Evolutionary conservation across 1,139 yeast species (phyloP), one percentile per base, ranked within the genome.

Genomic region (Wickerhamiella infanticola): DNA sequence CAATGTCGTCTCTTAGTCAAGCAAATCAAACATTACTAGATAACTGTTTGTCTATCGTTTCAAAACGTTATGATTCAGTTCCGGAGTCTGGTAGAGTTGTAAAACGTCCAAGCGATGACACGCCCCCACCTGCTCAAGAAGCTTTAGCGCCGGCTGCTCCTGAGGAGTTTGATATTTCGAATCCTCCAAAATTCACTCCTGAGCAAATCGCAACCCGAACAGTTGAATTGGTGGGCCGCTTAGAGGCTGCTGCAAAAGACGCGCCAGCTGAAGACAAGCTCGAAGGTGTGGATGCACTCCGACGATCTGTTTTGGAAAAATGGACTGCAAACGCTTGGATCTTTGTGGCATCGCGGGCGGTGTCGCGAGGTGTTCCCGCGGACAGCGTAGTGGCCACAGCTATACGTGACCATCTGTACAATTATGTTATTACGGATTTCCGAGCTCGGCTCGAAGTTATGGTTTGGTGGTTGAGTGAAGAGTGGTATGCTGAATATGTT

Each of bases 381-480:
- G 63, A 57, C 1, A 55, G 56, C 4, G 55, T 57, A 4, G 53
- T 79, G 56, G 69, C 84, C 47, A 74, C 77, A 48, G 60, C 76
- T 55, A 74, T 88, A 13, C 69, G 96, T 52, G 75, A 73, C 13
- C 75, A 85, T 11, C 66, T 93, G 7, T 79, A 81, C 52, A 77
- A 77, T 38, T 82, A 80, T 60, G 80, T 85, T 48, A 69, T 85
- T 56, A 79, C 74, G 23, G 83, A 81, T 56, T 80, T 88, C 53
- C 80, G 82, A 49, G 70, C 69, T 9, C 68, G 90, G 39, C 72
- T 88, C 13, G 94, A 84, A 50, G 65, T 81, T 37, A 77, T 84
- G n/a, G 77, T 88, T 37, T 86, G 82, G 51, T 93, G 99, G 99
- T 67, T 93, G 46, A 88, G 83, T 56, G 98, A 90, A 62, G 98